phyloP scores from a whole-genome alignment of 176 grass and related monocot species.

The Coix lacrymajobi region DNA sequence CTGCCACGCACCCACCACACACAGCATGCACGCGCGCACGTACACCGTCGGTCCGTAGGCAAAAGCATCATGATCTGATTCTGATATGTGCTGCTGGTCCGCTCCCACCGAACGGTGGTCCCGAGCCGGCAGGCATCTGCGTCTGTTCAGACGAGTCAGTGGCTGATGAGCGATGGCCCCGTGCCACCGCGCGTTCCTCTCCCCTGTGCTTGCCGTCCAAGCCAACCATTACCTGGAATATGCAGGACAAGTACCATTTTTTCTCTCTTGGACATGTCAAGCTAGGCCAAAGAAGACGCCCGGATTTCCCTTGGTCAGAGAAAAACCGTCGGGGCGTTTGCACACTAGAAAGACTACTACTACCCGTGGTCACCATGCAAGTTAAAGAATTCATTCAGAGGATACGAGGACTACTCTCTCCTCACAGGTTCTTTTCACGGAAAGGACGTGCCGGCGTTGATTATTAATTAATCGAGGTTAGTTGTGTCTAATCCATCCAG shows the following conservation, averaged over 20 bases:
- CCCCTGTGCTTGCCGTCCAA: conserved; percentile 31
- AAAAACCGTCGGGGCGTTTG: neutral
- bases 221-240: conserved; percentile 3
- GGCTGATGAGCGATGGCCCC: neutral
- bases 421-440: neutral
- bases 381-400: neutral
- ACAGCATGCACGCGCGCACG: neutral
- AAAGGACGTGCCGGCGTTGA: neutral
- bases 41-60: too few relatives aligned
- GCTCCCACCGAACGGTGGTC: conserved; percentile 11
- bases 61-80: neutral
- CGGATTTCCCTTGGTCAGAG: neutral
- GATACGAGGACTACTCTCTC: too few relatives aligned
- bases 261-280: neutral
- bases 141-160: neutral
- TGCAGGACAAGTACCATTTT: neutral
- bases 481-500: neutral
- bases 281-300: neutral
- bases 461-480: neutral
- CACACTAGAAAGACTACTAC: neutral
- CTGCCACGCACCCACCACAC: neutral
- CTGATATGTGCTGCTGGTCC: neutral
- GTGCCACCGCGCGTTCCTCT: neutral
- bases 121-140: neutral
- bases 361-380: neutral